Base-by-base conservation (phyloP, 768 basidiomycete genomes). In the Neoboletus subvelutipes region DNA sequence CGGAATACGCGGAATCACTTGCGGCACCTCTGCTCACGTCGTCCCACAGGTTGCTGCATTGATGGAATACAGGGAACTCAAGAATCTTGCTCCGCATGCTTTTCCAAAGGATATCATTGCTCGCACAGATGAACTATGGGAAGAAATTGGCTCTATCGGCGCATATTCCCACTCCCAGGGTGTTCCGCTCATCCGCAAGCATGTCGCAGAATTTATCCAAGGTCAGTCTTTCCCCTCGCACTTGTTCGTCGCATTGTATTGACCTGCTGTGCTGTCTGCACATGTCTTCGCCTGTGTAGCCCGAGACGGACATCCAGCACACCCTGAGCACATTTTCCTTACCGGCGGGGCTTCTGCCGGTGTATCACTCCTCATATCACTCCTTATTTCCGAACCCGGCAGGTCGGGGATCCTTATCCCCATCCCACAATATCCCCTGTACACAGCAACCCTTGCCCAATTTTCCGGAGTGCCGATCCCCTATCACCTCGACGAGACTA, bases 101-200 rank as follows among this genome's bases (percentile, higher is more conserved):
- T 98, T 96, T 78, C 94, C 97, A 2, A 72, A 74, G 55, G 96
- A 99, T 67, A 93, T 90, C 33, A 77, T 95, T 52, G 84, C 80
- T 13, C 88, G 95, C 50, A 94, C 95, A 1, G 83, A 85, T 62
- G 85, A 87, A 63, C 78, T 98, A n/a, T 78, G 83, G 52, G 73
- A 78, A 10, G 92, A 94, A 75, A 94, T 97, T 61, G 96, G 95
- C 13, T 92, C 89, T 51, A 82, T 93, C 56, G 96, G 96, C 10
- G 96, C 96, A 13, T 99, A 98, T 77, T 92, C 92, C 7, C 95
- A 97, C 71, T 92, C 88, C 47, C 94, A 98, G 68, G 97, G 96
- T 34, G 85, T 97, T 2, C 87, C 92, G 1, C 78, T 87, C 66
- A 94, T 99, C 66, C 85, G 96, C 57, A 80, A 88, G 69, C 84